Evolutionary conservation across 352 stramenopile species (phyloP).

Genomic region (Pythium apleroticum): DNA sequence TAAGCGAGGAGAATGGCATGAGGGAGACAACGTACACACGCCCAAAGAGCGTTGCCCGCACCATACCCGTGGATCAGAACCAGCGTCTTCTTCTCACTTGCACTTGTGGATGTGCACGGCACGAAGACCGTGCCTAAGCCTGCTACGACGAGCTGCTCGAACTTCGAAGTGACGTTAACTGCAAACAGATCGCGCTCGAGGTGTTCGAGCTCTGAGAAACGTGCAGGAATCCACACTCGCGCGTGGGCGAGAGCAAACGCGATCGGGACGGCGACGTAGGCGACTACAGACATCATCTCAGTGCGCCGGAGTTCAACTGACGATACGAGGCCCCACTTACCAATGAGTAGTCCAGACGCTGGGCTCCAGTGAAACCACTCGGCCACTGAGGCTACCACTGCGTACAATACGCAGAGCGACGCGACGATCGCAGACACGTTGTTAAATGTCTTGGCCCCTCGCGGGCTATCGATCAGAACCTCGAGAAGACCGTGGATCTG

Average conservation of each 20-base stretch:
- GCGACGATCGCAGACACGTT: neutral
- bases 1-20: no score
- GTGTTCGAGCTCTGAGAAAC: slow-evolving; percentile 40
- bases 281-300: slow-evolving; percentile 33
- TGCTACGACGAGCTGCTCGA: slow-evolving; percentile 45
- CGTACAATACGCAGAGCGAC: neutral
- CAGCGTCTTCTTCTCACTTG: slow-evolving; percentile 29
- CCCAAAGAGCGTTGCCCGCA: slow-evolving; percentile 59
- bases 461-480: neutral
- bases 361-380: slow-evolving; percentile 29
- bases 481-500: neutral
- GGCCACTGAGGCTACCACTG: no score
- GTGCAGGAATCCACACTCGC: slow-evolving; percentile 45
- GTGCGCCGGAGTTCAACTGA: no score
- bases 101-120: slow-evolving; percentile 32
- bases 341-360: slow-evolving; percentile 22
- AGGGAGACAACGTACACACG: slow-evolving; percentile 49
- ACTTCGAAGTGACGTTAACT: slow-evolving; percentile 36
- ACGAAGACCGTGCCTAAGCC: slow-evolving; percentile 57
- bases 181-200: slow-evolving; percentile 43
- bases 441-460: neutral
- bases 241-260: slow-evolving; percentile 34
- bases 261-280: slow-evolving; percentile 33
- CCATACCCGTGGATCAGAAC: slow-evolving; percentile 60
- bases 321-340: no score